Evolutionary conservation across 179 eudicot genomes (phyloP), one percentile per base, ranked within the genome.

Genomic region (Spinacia oleracea): DNA sequence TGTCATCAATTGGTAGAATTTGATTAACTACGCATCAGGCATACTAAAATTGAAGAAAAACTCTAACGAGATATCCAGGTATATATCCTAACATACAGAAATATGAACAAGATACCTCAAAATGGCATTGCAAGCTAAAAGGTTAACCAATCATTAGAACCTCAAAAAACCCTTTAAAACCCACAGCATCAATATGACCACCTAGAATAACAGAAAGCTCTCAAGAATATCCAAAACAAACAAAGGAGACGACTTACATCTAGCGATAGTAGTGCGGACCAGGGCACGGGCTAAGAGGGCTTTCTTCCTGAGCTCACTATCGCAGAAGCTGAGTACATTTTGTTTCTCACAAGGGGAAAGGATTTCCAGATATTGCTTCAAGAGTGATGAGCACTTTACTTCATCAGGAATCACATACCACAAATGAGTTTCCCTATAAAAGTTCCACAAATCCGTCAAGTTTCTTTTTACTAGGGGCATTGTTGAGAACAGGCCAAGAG

Each of bases 241-340:
- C 25, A 45, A 40, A 32, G 2, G 40, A 4, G 34, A 25, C 35
- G 69, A 70, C 92, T 29, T 81, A 94, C 97, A 94, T 92, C 91
- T 92, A 32, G 96, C 91, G 69, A 94, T 90, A 53, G 96, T 92
- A 31, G 98, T 88, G 70, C 98, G 96, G 77, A 92, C 93, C 72
- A 92, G 81, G 29, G 89, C 87, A 63, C 93, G 97, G 46, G 98
- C 93, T 25, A 92, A 82, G 53, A 94, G 66, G 31, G 97, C 96
- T 69, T 87, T 87, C 78, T 92, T 91, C 81, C 80, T 82, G 63
- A 85, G 83, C 78, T 88, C 87, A 60, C 86, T 88, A 14, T 86
- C 89, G 4, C n/a, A 56, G 70, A 91, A 85, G 51, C 89, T 79
- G 32, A 87, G 83, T 50, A 94, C 90, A 74, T 74, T 88, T 73